Evolutionary conservation across 345 rosid species (phyloP).

Genomic region (Geranium brycei): DNA sequence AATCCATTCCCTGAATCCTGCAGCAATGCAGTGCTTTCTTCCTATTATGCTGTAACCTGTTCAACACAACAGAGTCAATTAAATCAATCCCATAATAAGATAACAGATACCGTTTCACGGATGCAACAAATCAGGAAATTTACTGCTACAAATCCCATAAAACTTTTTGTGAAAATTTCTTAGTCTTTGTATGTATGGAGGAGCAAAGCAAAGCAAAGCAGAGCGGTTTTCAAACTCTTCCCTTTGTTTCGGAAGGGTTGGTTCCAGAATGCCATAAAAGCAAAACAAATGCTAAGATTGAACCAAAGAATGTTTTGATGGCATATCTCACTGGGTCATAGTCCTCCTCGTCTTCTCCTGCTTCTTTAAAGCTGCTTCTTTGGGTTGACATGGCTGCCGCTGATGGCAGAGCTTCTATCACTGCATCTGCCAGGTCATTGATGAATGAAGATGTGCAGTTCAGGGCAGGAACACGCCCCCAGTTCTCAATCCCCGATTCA

Average conservation of each 20-base stretch:
- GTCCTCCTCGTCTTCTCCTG: constrained; percentile 28
- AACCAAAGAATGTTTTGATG: constrained; percentile 61
- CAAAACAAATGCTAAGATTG: constrained; percentile 55
- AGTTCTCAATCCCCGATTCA: constrained; percentile 79
- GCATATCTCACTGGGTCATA: constrained; percentile 34
- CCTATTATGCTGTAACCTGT: no score
- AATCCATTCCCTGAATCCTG: no score
- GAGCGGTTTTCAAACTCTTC: not conserved
- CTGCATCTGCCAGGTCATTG: constrained; percentile 82
- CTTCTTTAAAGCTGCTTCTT: not conserved
- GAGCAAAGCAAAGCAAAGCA: not conserved
- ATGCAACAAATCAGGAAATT: no score
- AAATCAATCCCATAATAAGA: no score
- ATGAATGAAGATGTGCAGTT: constrained; percentile 75
- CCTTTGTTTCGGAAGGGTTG: constrained; percentile 20
- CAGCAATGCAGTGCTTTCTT: no score
- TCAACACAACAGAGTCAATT: no score
- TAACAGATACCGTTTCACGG: no score
- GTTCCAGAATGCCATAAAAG: constrained; percentile 55
- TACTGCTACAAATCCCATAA: no score
- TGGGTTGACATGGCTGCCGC: constrained; percentile 40
- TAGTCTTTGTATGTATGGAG: not conserved
- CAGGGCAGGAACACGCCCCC: constrained; percentile 90
- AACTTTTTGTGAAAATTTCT: not conserved
- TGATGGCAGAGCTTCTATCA: constrained; percentile 73